A percentile compares a stretch with the other conserved stretches of the same genome.
These are phyloP conservation scores for Codiaeum variegatum DNA, from an alignment of 441 rosid species.

Conservation along the genomic window DNA sequence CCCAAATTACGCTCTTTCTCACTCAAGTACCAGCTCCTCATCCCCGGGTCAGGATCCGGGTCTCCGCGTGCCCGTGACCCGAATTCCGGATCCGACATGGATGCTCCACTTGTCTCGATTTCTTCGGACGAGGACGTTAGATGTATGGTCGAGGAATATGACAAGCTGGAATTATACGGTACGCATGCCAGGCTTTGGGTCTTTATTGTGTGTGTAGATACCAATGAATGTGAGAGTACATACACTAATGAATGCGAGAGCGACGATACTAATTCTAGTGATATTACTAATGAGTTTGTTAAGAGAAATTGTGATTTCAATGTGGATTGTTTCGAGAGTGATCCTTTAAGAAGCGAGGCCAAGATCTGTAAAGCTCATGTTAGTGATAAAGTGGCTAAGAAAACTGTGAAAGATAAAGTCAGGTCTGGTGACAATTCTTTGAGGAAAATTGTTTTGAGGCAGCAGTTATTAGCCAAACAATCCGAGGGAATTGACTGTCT, in stretches of 20 bases:
- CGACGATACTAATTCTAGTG: background rate
- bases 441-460: background rate
- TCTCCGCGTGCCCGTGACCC: background rate
- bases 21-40: slow-evolving; percentile 23
- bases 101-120: slow-evolving; percentile 22
- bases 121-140: slow-evolving; percentile 29
- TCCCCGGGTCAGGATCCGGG: background rate
- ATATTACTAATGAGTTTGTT: background rate
- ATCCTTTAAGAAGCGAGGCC: background rate
- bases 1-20: slow-evolving; percentile 20
- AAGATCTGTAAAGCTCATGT: background rate
- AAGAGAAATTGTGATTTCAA: background rate
- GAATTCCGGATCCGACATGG: background rate
- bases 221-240: background rate
- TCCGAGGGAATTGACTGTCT: background rate
- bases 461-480: background rate
- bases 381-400: background rate
- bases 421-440: background rate
- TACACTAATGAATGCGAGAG: background rate
- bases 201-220: slow-evolving; percentile 24
- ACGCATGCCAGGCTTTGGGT: slow-evolving; percentile 32
- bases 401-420: background rate
- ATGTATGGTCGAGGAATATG: slow-evolving; percentile 34
- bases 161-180: slow-evolving; percentile 25
- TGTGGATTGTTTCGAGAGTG: background rate